phyloP scores from a whole-genome alignment of 1,284 basidiomycete species.

The Austropuccinia psidii region DNA sequence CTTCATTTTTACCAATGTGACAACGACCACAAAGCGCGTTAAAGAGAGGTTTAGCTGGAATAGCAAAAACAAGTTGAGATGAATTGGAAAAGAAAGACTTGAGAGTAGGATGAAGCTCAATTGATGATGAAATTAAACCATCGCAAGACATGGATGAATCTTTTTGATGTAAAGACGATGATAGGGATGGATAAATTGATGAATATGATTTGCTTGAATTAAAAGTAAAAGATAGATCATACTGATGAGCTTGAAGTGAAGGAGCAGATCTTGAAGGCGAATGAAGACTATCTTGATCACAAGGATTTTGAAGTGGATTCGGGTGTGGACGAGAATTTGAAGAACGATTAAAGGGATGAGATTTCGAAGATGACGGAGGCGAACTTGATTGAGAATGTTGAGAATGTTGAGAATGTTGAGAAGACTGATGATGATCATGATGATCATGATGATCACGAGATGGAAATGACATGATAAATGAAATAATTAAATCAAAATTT shows the following conservation, averaged over 20 bases:
- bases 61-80: constrained; percentile 16
- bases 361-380: neutral
- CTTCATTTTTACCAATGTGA: constrained; percentile 1
- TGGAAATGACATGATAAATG: too few relatives aligned
- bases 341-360: too few relatives aligned
- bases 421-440: neutral
- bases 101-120: constrained; percentile 3
- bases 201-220: neutral
- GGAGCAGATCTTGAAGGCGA: too few relatives aligned
- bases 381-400: neutral
- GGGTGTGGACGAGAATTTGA: too few relatives aligned
- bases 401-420: neutral
- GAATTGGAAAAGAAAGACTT: constrained; percentile 18
- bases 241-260: neutral
- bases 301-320: too few relatives aligned
- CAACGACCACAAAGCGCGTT: constrained; percentile 10
- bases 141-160: too few relatives aligned
- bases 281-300: too few relatives aligned
- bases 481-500: too few relatives aligned
- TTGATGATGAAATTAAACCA: too few relatives aligned
- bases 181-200: too few relatives aligned
- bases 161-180: too few relatives aligned
- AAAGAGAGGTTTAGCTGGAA: constrained; percentile 12
- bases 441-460: neutral
- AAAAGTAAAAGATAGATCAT: neutral